A percentile compares a stretch with the other conserved stretches of the same genome.
These are phyloP conservation scores for Serendipita indica DNA, from an alignment of 768 basidiomycete genomes.

Conservation along the genomic window DNA sequence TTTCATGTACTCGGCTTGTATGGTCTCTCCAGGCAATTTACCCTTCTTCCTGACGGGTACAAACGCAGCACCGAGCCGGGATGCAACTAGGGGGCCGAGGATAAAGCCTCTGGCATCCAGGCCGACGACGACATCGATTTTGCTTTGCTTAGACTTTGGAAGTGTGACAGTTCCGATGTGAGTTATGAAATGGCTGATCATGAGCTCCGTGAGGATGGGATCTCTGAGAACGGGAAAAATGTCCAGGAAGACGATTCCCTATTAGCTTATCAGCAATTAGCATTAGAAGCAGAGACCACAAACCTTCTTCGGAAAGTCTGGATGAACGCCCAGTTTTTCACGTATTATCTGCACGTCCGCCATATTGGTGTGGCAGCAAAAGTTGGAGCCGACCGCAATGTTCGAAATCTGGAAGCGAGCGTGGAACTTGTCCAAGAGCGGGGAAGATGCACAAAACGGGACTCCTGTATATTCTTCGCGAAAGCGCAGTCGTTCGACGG, in stretches of 20 bases:
- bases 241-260: constrained; percentile 89
- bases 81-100: constrained; percentile 80
- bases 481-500: background rate
- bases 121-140: constrained; percentile 85
- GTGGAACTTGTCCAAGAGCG: background rate
- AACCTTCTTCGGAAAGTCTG: constrained; percentile 87
- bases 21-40: constrained; percentile 82
- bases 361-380: constrained; percentile 27
- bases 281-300: constrained; percentile 11
- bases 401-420: background rate
- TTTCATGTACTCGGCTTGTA: constrained; percentile 66
- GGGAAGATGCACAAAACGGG: background rate
- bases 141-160: constrained; percentile 39
- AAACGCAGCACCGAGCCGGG: constrained; percentile 83
- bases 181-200: constrained; percentile 78
- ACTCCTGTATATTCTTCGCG: background rate
- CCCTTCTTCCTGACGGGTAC: constrained; percentile 90
- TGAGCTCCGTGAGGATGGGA: constrained; percentile 75
- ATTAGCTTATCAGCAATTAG: constrained; percentile 5
- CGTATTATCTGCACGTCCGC: constrained; percentile 62
- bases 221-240: constrained; percentile 85
- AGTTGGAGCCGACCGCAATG: constrained; percentile 1
- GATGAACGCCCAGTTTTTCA: constrained; percentile 41
- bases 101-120: constrained; percentile 95
- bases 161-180: constrained; percentile 72